Conservation (phyloP, 257 asterid genomes). For the Lycium barbarum region DNA sequence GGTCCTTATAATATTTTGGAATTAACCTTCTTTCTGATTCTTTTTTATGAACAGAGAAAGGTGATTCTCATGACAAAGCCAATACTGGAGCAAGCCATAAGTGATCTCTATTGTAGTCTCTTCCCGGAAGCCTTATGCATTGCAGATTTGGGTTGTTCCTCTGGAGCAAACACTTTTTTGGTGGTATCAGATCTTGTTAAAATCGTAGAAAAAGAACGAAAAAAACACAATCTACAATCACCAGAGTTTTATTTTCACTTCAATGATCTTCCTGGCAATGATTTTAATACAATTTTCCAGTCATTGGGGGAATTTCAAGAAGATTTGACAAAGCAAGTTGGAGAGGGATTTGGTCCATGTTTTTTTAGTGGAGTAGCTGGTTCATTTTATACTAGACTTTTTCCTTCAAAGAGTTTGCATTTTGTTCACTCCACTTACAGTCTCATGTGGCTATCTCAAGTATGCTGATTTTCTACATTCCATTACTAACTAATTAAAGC, state of each 20-base stretch:
- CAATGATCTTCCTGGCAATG: conserved; percentile 75
- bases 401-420: conserved; percentile 53
- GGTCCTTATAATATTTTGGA: neutral
- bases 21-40: neutral
- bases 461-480: neutral
- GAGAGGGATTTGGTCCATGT: conserved; percentile 39
- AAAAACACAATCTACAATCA: conserved; percentile 24
- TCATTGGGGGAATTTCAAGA: conserved; percentile 45
- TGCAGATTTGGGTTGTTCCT: conserved; percentile 38
- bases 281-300: conserved; percentile 64
- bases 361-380: conserved; percentile 64
- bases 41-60: conserved; percentile 39
- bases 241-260: conserved; percentile 58
- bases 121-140: conserved; percentile 13
- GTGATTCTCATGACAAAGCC: conserved; percentile 53
- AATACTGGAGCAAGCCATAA: conserved; percentile 51
- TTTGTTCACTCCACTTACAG: conserved; percentile 75
- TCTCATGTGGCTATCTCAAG: conserved; percentile 74
- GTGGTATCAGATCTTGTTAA: conserved; percentile 42
- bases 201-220: conserved; percentile 34
- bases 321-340: conserved; percentile 38
- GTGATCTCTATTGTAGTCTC: conserved; percentile 27
- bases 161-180: conserved; percentile 33
- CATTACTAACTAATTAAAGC: neutral
- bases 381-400: conserved; percentile 68